Base-by-base conservation (phyloP, 2,329 filamentous ascomycete genomes). In the Hymenoscyphus repandus region DNA sequence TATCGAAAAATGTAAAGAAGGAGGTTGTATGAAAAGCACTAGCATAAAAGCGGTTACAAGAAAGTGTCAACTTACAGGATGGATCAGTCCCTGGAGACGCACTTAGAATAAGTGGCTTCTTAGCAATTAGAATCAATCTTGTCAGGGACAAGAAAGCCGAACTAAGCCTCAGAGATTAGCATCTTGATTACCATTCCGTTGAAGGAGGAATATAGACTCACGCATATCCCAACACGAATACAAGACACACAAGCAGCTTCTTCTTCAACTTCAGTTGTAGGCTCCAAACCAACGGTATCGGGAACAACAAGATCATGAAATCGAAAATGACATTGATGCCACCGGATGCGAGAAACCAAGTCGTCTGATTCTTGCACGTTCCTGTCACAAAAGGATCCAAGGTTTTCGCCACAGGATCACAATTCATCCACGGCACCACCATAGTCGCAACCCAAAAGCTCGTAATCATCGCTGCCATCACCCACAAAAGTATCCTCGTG, bases 211-310 rank as follows among this genome's bases (percentile, higher is more conserved):
- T 27, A 27, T 27, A 27, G 22, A 27, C 22, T 27, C 22, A 27
- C 22, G 22, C 22, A 27, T 42, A 42, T 20, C 39, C 39, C 20
- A 42, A 11, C 12, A 37, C 20, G 22, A 42, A 42, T 13, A 42
- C 15, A 13, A 42, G 22, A 20, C 15, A 18, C 6, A 42, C 6
- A 13, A 27, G 9, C 15, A 42, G 15, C 39, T 42, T 42, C 15
- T 22, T 18, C 6, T 22, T 6, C 6, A 42, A 18, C 20, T 9
- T 42, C 39, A 42, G 11, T 22, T 42, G 39, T 22, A 42, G 66
- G 34, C 61, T 72, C 1, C 69, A 73, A 49, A 70, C 62, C 2
- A 73, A 71, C 9, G 73, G 75, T 56, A 61, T 39, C 2, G 65
- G 66, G 1, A 63, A 53, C 9, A 65, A 36, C 6, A 65, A 45